Conservation (phyloP, 768 basidiomycete genomes). For the Paxillus ammoniavirescens region DNA sequence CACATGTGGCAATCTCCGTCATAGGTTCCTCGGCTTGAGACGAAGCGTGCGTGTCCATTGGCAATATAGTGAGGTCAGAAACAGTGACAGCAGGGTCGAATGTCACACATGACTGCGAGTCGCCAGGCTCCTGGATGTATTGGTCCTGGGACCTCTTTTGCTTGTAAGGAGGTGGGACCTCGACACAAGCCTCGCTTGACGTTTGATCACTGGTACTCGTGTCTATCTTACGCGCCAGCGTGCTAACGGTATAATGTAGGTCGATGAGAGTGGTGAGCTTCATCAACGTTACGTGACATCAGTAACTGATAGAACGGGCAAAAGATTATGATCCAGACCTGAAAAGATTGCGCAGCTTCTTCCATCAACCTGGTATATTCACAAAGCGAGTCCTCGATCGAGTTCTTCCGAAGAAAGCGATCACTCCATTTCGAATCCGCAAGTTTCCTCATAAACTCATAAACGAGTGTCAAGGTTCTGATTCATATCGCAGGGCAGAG, state of each 20-base stretch:
- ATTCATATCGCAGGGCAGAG: too few species aligned
- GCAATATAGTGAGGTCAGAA: not conserved
- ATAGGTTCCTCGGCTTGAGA: constrained; percentile 7
- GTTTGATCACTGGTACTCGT: not conserved
- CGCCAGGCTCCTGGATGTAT: not conserved
- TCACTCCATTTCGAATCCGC: constrained; percentile 41
- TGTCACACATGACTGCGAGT: not conserved
- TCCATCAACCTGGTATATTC: constrained; percentile 36
- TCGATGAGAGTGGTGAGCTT: constrained; percentile 48
- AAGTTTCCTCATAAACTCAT: constrained; percentile 38
- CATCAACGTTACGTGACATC: not conserved
- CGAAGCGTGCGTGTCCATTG: not conserved
- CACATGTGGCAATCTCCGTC: constrained; percentile 18
- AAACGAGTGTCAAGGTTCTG: constrained; percentile 40
- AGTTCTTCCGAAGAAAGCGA: constrained; percentile 38
- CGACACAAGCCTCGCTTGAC: not conserved
- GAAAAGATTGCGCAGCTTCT: constrained; percentile 47
- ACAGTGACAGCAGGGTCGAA: not conserved
- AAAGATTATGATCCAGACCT: constrained; percentile 28
- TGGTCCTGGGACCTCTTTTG: not conserved
- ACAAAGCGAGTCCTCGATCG: constrained; percentile 39
- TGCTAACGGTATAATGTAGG: constrained; percentile 41
- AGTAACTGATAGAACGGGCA: not conserved
- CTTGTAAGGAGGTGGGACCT: constrained; percentile 22
- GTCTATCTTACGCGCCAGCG: constrained; percentile 8